Evolutionary conservation across 805 yeast genomes (phyloP), one percentile per base, ranked within the genome.

Genomic region (Saturnispora mendoncae): DNA sequence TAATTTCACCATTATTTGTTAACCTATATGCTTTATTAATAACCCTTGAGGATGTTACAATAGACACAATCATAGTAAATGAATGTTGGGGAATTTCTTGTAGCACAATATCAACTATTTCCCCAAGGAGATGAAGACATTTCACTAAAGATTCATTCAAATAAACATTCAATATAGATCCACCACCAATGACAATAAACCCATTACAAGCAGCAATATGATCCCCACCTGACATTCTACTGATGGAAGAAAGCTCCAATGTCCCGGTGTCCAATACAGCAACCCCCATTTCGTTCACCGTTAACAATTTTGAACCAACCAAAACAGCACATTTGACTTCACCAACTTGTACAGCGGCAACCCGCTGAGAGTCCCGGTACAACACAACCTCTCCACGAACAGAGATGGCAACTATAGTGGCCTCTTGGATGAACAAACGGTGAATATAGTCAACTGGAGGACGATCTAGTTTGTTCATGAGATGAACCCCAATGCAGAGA

Each of bases 381-480:
- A 39, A 6, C 8, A 34, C 42, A 9, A 39, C 33, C 21, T 39
- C 42, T 2, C 42, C 42, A 4, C 38, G 25, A 6, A 39, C 18
- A n/a, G 42, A 33, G 7, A 39, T 20, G 1, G 42, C 42, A 26
- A 39, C 19, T 5, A 19, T 21, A 6, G 12, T 17, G 10, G 15
- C 17, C 18, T 18, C 33, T 6, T 26, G 13, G 9, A 27, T 9
- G 32, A 32, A 39, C 13, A 39, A 33, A 23, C 30, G 26, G n/a
- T 30, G 20, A 19, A 39, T 39, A 20, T 39, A 39, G n/a, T 39
- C 42, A 18, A 14, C 23, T 4, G 42, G 42, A 6, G 38, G 33
- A 2, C 17, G 12, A 8, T 39, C 38, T 13, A 39, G 18, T 28
- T 33, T 39, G 38, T 39, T 39, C 42, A 39, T 39, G 6, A 6